Percentiles rank a stretch among this genome's conserved stretches.
phyloP scores from a whole-genome alignment of 2,329 filamentous ascomycete genomes.

The Aspergillus awamori region DNA sequence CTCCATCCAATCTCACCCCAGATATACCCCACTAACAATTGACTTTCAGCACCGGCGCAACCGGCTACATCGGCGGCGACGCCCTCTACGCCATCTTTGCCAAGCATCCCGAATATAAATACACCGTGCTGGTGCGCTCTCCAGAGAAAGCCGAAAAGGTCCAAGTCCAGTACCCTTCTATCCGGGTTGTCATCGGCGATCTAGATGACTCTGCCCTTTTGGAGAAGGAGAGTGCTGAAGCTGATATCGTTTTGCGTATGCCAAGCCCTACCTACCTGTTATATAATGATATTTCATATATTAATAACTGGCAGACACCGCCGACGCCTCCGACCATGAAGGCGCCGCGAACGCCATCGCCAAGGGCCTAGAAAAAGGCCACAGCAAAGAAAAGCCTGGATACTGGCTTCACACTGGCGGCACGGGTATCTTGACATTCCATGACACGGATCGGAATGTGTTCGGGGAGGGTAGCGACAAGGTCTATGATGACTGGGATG shows the following conservation, averaged over 20 bases:
- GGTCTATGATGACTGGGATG: constrained; percentile 47
- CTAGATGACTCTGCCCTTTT: constrained; percentile 27
- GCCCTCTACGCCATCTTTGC: constrained; percentile 47
- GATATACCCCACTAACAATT: neutral
- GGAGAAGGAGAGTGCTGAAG: constrained; percentile 30
- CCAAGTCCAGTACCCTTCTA: constrained; percentile 46
- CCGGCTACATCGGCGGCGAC: constrained; percentile 56
- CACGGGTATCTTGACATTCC: constrained; percentile 42
- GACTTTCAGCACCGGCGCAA: constrained; percentile 39
- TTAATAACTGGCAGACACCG: constrained; percentile 21
- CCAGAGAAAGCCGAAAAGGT: constrained; percentile 41
- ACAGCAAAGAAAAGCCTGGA: constrained; percentile 40
- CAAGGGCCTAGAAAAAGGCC: constrained; percentile 45
- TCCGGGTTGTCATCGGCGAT: constrained; percentile 56
- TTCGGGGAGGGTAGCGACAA: constrained; percentile 45
- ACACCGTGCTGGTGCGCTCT: constrained; percentile 43
- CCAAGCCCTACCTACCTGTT: too few relatives aligned
- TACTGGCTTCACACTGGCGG: constrained; percentile 48
- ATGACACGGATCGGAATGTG: constrained; percentile 38
- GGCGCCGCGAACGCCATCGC: constrained; percentile 44
- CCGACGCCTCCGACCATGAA: constrained; percentile 42
- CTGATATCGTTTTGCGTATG: constrained; percentile 55
- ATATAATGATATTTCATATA: too few relatives aligned
- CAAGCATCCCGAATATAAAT: constrained; percentile 45
- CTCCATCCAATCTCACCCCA: neutral